A percentile compares a stretch with the other conserved stretches of the same genome.
These are phyloP conservation scores for Pythium guiyangense DNA, from an alignment of 352 stramenopile species.

Conservation along the genomic window DNA sequence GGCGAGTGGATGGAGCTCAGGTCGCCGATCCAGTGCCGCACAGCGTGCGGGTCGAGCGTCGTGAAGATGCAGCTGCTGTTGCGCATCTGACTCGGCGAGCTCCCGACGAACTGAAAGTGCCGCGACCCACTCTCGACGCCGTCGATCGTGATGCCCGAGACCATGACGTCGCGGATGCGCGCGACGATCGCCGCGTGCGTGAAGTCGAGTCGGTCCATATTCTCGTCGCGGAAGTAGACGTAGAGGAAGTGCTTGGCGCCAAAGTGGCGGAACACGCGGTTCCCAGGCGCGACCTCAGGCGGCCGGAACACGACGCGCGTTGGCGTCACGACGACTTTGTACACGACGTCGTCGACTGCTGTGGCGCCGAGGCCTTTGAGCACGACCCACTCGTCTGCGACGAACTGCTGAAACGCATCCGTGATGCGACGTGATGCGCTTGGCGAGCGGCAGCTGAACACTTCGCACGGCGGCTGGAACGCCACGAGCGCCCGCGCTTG, in stretches of 20 bases:
- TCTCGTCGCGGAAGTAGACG: slow-evolving; percentile 81
- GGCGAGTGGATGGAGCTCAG: slow-evolving; percentile 42
- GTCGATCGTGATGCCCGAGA: slow-evolving; percentile 33
- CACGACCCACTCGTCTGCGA: slow-evolving; percentile 25
- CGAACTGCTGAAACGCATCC: slow-evolving; percentile 30
- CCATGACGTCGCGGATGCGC: slow-evolving; percentile 36
- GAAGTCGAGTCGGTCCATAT: slow-evolving; percentile 67
- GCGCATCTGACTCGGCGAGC: slow-evolving; percentile 69
- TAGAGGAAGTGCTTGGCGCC: slow-evolving; percentile 75
- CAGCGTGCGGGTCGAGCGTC: slow-evolving; percentile 33
- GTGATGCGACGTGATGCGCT: slow-evolving; percentile 15
- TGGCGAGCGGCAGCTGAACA: slow-evolving; percentile 27
- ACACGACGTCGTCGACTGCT: slow-evolving; percentile 21
- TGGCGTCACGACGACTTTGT: slow-evolving; percentile 65
- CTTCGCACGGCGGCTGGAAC: slow-evolving; percentile 26
- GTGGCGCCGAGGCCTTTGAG: slow-evolving; percentile 15
- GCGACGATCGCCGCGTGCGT: slow-evolving; percentile 25
- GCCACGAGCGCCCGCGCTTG: slow-evolving; percentile 42
- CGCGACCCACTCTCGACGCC: slow-evolving; percentile 12
- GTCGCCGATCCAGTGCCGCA: slow-evolving; percentile 62
- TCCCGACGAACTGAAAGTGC: slow-evolving; percentile 59
- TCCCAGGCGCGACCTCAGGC: slow-evolving; percentile 41
- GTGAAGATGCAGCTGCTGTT: slow-evolving; percentile 76
- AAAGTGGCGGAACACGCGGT: slow-evolving; percentile 72
- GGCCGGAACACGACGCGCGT: slow-evolving; percentile 60